Base-by-base conservation (phyloP, 768 basidiomycete species). In the Fomitopsis pulvina region DNA sequence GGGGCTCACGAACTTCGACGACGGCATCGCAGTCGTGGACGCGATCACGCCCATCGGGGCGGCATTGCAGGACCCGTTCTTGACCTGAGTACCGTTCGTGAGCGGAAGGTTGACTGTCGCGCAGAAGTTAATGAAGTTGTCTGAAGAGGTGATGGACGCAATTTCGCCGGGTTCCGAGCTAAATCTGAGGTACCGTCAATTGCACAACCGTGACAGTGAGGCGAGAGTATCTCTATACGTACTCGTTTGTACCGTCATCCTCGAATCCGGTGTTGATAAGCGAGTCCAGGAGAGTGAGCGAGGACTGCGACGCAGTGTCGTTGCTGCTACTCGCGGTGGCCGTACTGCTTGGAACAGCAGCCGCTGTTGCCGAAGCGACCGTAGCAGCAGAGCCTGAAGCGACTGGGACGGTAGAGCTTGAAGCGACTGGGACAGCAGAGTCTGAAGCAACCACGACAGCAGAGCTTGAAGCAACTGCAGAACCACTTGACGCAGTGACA, bases 101-200 rank as follows among this genome's bases (percentile, higher is more conserved):
- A 84, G 69, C 2, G 82, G 75, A 43, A 75, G 63, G 45, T 71
- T 57, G 3, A 71, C 58, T 14, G 74, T 76, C 6, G 69, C 63
- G 57, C 84, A 85, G 63, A 71, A 82, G 68, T 84, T 83, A 67
- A 85, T 84, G 63, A 83, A 88, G 71, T 87, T 87, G 69, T 87
- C 83, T 41, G 63, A 64, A n/a, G 82, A 82, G 0, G 77, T 81
- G 6, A 79, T 65, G 5, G 81, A 83, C 12, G 79, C 68, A 21
- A 74, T 72, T 63, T 82, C 73, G 25, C 78, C 80, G 47, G 71
- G 52, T 0, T 57, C 56, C 0, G 68, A 53, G 20, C 61, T 55
- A 46, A 12, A 42, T n/a, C 34, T 37, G 25, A 2, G 37, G 5
- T 3, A 16, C 22, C 12, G 16, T 20, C 25, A 22, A 16, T 24